Base-by-base conservation (phyloP, 2,329 filamentous ascomycete species). In the Fusarium gaditjirri region DNA sequence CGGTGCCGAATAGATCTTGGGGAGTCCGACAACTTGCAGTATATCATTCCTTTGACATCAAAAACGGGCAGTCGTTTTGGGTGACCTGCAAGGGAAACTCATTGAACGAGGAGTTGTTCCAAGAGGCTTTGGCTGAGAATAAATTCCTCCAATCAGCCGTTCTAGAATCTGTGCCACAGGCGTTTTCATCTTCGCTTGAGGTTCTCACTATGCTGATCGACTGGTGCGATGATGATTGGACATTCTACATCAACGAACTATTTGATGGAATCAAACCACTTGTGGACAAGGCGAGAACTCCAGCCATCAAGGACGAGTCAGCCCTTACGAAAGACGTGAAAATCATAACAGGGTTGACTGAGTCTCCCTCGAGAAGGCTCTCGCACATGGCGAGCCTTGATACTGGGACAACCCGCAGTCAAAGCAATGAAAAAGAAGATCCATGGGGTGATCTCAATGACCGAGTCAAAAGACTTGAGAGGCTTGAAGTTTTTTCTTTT, bases 161-260 rank as follows among this genome's bases (percentile, higher is more conserved):
- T 19, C 16, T 62, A 0, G 14, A 41, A 13, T 52, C 57, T 1
- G 46, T 59, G 4, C 19, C 59, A 5, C 29, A 29, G 1, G 33
- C 63, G 0, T 73, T 73, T 4, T 23, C 46, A 0, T 59, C 56
- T 21, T 50, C 70, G 0, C 6, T 73, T 6, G 70, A 71, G 1
- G 12, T 61, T 8, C 41, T 73, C 9, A 3, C 23, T 8, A 50
- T 69, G 39, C n/a, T 73, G 11, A 50, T 73, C 3, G 60, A 69
- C 11, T 73, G 71, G 71, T 71, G 67, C 8, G 71, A 73, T 16
- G 61, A 68, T 1, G 56, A 71, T 8, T 73, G 71, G 70, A 33
- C 53, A 23, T 73, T 49, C 12, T 73, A 65, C 29, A 65, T 73
- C 21, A 73, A 73, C 13, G 61, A 63, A 7, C 61, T 71, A 1